Evolutionary conservation across 2,329 filamentous ascomycete genomes (phyloP), one percentile per base, ranked within the genome.

Genomic region (Alternaria incomplexa): DNA sequence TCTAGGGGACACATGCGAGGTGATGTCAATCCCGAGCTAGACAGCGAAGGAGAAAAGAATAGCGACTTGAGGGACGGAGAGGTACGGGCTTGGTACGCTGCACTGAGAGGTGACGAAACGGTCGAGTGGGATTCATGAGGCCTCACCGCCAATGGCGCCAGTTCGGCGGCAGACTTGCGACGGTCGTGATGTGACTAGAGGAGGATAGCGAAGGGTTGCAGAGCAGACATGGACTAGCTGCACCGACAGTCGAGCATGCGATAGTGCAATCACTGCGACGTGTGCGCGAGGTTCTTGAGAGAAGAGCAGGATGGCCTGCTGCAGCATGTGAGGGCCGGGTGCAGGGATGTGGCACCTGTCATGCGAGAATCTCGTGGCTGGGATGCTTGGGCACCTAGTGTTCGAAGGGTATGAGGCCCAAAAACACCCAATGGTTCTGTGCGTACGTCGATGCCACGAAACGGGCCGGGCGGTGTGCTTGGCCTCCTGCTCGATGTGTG

Each of bases 311-410:
- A 30, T 11, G 25, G 26, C 20, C n/a, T 30, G 47, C 25, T 30
- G 11, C n/a, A 30, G 10, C n/a, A n/a, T 46, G 48, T 40, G 13
- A 43, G 43, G 73, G 74, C 66, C 61, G 56, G 52, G 43, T 66
- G 66, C 70, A 73, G 69, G 72, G 72, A 63, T 68, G 58, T 48
- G 53, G 51, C 62, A 59, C 50, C 62, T 64, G 53, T 67, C 67
- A 67, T 67, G 46, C 26, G 46, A 36, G 32, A 23, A 50, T 23
- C 45, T 28, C 36, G 36, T 40, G 36, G 36, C 36, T 40, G 36
- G 36, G 36, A 40, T 40, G 36, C 36, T 40, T 40, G 36, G 36
- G 36, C n/a, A 40, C 36, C 36, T 40, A 40, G 36, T 40, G 36
- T 40, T 40, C n/a, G 36, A 40, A 26, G 36, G 23, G 17, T 30